A percentile compares a stretch with the other conserved stretches of the same genome.
These are phyloP conservation scores for Peterozyma toletana DNA, from an alignment of 805 yeast species.

Conservation along the genomic window DNA sequence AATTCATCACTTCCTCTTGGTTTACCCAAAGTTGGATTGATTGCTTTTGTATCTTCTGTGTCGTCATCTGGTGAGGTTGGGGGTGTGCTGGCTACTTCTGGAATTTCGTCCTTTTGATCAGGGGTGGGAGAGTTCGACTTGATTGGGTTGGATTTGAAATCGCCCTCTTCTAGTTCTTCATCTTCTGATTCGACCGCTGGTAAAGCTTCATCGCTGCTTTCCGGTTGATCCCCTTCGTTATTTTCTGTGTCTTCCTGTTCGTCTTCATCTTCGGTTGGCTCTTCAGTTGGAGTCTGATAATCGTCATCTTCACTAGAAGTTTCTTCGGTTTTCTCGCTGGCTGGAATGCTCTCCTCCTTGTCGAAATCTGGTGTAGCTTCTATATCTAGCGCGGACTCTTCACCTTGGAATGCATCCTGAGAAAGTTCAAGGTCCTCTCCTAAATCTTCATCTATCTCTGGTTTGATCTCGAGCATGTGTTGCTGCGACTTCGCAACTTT, in stretches of 20 bases:
- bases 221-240: constrained; percentile 6
- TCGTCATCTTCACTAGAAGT: constrained; percentile 14
- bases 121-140: constrained; percentile 1
- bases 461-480: constrained; percentile 5
- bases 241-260: constrained; percentile 15
- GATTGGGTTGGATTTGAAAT: background rate
- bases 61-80: constrained; percentile 25
- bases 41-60: constrained; percentile 19
- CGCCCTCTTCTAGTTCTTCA: constrained; percentile 8
- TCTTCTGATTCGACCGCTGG: constrained; percentile 10
- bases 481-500: constrained; percentile 18
- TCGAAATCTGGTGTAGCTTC: background rate
- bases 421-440: constrained; percentile 10
- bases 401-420: background rate
- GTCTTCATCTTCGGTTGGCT: constrained; percentile 14
- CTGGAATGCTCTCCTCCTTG: background rate
- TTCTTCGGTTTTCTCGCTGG: background rate
- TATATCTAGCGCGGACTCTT: constrained; percentile 1
- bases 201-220: constrained; percentile 1
- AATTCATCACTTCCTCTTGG: constrained; percentile 27
- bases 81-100: constrained; percentile 21
- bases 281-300: constrained; percentile 22
- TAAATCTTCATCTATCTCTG: constrained; percentile 10
- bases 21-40: constrained; percentile 9
- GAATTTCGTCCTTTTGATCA: constrained; percentile 15